These are phyloP conservation scores for Syzygium jambos DNA, from an alignment of 345 rosid species.

Conservation along the genomic window DNA sequence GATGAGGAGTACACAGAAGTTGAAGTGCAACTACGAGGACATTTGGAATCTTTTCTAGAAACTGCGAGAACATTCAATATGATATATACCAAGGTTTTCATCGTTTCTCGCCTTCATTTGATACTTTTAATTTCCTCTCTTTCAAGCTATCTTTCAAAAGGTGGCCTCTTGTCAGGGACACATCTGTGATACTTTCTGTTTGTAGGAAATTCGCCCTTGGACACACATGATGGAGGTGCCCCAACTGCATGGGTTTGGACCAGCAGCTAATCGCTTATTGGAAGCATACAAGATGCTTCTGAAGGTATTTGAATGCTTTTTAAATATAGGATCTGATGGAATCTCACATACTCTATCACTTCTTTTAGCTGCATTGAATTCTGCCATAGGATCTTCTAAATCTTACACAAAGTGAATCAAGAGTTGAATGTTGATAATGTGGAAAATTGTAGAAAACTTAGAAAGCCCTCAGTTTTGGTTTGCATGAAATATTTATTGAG, in stretches of 20 bases:
- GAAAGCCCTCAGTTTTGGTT: background rate
- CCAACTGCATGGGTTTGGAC: conserved; percentile 98
- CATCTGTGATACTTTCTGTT: background rate
- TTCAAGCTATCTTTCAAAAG: background rate
- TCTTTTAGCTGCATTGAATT: background rate
- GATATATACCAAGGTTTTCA: conserved; percentile 84
- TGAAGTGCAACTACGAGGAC: conserved; percentile 70
- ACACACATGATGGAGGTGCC: conserved; percentile 99
- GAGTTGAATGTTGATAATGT: background rate
- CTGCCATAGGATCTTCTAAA: background rate
- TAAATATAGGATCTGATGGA: background rate
- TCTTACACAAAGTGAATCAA: background rate
- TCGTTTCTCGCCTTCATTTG: background rate
- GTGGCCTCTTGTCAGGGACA: background rate
- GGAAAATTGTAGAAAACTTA: background rate
- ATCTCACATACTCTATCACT: background rate
- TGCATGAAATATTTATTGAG: background rate
- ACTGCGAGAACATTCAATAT: conserved; percentile 89
- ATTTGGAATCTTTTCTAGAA: conserved; percentile 85
- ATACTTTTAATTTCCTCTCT: background rate
- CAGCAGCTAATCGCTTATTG: conserved; percentile 92
- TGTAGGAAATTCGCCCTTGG: conserved; percentile 96
- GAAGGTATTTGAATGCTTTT: conserved; percentile 38
- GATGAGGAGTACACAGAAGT: conserved; percentile 90
- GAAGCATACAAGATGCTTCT: conserved; percentile 98